phyloP scores from a whole-genome alignment of 768 basidiomycete species.

The Boletellus emodensis region DNA sequence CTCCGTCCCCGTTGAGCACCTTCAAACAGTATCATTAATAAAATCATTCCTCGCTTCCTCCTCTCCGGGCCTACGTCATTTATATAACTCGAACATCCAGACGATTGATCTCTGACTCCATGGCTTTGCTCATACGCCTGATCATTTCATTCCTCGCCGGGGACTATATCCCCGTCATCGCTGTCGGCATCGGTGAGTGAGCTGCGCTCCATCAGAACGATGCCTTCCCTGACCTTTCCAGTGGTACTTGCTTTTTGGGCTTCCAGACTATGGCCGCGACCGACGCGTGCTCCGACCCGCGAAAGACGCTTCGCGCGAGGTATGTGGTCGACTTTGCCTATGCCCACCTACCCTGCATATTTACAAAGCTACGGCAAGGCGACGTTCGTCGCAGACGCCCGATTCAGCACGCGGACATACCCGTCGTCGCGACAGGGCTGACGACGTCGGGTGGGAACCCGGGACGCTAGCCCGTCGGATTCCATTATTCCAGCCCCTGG shows the following conservation, averaged over 20 bases:
- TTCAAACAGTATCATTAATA: too few species aligned
- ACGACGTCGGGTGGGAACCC: background rate
- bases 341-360: background rate
- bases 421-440: background rate
- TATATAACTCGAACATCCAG: too few species aligned
- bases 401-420: background rate
- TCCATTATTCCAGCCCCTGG: too few species aligned
- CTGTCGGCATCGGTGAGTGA: slow-evolving; percentile 3
- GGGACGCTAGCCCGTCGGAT: background rate
- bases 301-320: background rate
- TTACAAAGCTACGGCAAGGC: background rate
- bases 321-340: background rate
- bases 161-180: background rate
- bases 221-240: background rate
- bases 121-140: background rate
- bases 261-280: background rate
- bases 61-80: too few species aligned
- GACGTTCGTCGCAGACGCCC: background rate
- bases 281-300: background rate
- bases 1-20: too few species aligned
- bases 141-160: background rate
- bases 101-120: background rate
- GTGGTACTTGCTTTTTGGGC: slow-evolving; percentile 1
- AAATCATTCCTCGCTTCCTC: too few species aligned
- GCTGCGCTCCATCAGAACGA: background rate